phyloP scores from a whole-genome alignment of 352 stramenopile species.

The Globisporangium paroecandrum region DNA sequence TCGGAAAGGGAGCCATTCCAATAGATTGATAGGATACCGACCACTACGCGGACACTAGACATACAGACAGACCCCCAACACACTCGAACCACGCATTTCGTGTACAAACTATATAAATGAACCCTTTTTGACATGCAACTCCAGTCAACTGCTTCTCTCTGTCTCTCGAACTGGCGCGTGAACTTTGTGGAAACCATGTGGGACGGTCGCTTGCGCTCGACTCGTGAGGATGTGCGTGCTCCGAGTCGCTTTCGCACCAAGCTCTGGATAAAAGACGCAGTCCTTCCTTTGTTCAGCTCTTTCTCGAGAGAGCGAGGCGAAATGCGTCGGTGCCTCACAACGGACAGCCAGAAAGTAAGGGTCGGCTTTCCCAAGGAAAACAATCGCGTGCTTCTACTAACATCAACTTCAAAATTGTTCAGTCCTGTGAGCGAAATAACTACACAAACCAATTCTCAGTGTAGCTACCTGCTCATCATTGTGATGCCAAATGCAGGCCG shows the following conservation, averaged over 20 bases:
- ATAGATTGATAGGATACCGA: conserved; percentile 1
- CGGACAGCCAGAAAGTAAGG: neutral
- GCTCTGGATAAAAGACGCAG: neutral
- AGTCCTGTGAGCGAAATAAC: too few species aligned
- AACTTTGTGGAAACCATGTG: neutral
- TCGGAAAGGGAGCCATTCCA: conserved; percentile 3
- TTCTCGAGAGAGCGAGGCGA: neutral
- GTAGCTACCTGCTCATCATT: too few species aligned
- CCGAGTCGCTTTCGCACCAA: neutral
- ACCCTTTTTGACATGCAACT: neutral
- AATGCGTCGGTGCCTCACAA: neutral
- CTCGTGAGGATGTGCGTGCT: neutral
- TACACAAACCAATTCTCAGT: too few species aligned
- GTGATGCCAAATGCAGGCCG: too few species aligned
- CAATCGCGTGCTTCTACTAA: too few species aligned
- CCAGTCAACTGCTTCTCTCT: neutral
- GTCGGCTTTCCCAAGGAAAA: too few species aligned
- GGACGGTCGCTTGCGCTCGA: neutral
- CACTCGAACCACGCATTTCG: neutral
- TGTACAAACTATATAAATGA: neutral
- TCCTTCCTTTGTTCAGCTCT: neutral
- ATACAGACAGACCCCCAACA: neutral
- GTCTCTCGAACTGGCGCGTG: neutral
- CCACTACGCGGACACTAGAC: neutral
- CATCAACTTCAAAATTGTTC: too few species aligned